These are phyloP conservation scores for Rosa lucieae DNA, from an alignment of 306 rosid species.

Conservation along the genomic window DNA sequence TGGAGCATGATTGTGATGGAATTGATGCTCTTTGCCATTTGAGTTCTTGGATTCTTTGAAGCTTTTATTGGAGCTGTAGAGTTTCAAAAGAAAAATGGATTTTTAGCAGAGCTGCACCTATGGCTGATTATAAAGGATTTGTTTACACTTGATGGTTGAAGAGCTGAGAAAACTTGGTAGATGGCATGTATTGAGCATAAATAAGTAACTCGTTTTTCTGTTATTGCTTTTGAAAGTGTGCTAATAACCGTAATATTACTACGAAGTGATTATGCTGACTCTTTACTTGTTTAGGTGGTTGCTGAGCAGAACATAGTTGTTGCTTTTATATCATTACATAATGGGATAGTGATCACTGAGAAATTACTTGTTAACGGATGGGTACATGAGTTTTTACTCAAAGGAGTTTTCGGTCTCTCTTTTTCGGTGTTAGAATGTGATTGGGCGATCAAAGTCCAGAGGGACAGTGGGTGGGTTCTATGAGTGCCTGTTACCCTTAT, in stretches of 20 bases:
- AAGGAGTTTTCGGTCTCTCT: too few species aligned
- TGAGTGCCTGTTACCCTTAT: too few species aligned
- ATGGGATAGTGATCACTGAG: not conserved
- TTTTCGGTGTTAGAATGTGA: too few species aligned
- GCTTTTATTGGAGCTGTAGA: slow-evolving; percentile 25
- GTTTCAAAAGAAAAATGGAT: slow-evolving; percentile 16
- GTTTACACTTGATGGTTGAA: slow-evolving; percentile 28
- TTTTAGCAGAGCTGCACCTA: slow-evolving; percentile 21
- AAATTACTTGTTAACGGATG: not conserved
- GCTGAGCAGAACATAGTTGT: not conserved
- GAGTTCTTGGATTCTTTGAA: slow-evolving; percentile 27
- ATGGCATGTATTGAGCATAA: not conserved
- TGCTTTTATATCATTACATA: not conserved
- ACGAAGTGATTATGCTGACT: not conserved
- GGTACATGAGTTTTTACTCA: too few species aligned
- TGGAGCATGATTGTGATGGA: slow-evolving; percentile 29
- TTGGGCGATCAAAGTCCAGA: too few species aligned
- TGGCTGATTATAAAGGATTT: slow-evolving; percentile 27
- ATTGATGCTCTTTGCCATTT: slow-evolving; percentile 17
- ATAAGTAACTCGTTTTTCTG: not conserved
- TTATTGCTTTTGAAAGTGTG: not conserved
- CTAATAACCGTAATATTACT: not conserved
- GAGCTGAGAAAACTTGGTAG: slow-evolving; percentile 17
- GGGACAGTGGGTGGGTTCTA: too few species aligned
- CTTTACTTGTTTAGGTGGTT: not conserved